A percentile compares a stretch with the other conserved stretches of the same genome.
phyloP scores from a whole-genome alignment of 1,284 basidiomycete genomes.

The Cryptococcus depauperatus region DNA sequence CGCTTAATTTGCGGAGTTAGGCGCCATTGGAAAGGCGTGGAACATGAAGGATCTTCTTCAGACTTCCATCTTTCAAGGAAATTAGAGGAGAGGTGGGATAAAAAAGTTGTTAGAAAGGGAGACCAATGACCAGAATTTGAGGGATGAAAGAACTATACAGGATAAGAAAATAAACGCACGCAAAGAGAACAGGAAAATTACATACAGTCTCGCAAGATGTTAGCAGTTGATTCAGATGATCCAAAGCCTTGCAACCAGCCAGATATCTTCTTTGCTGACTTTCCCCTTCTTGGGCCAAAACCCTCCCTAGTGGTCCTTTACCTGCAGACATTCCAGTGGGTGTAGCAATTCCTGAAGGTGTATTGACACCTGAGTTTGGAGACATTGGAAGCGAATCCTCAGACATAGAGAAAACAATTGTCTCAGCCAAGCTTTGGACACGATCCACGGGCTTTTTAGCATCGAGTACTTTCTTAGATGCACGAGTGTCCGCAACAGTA shows the following conservation, averaged over 20 bases:
- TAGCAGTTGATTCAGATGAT: slow-evolving; percentile 78
- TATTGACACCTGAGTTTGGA: slow-evolving; percentile 46
- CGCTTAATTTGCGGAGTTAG: slow-evolving; percentile 75
- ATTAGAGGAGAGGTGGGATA: slow-evolving; percentile 72
- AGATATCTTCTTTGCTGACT: slow-evolving; percentile 51
- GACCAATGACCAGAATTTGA: slow-evolving; percentile 48
- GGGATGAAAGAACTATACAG: slow-evolving; percentile 40
- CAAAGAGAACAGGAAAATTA: not conserved
- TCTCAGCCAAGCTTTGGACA: slow-evolving; percentile 69
- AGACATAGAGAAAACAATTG: slow-evolving; percentile 86
- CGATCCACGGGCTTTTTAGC: slow-evolving; percentile 69
- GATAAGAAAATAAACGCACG: not conserved
- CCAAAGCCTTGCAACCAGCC: slow-evolving; percentile 81
- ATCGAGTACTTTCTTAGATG: slow-evolving; percentile 57
- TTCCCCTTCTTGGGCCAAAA: slow-evolving; percentile 34
- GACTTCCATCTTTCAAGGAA: slow-evolving; percentile 76
- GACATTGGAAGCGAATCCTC: slow-evolving; percentile 57
- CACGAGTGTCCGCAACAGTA: slow-evolving; percentile 50
- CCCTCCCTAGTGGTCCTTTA: slow-evolving; percentile 44
- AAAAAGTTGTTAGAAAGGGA: slow-evolving; percentile 57
- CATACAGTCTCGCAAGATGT: slow-evolving; percentile 75
- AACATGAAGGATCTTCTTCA: slow-evolving; percentile 71
- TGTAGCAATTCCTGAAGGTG: slow-evolving; percentile 43
- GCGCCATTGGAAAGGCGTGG: slow-evolving; percentile 63
- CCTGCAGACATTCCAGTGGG: too few species aligned